Percentiles rank a stretch among this genome's conserved stretches.
Conservation (phyloP, 2,329 filamentous ascomycete genomes). For the Alternaria dauci region DNA sequence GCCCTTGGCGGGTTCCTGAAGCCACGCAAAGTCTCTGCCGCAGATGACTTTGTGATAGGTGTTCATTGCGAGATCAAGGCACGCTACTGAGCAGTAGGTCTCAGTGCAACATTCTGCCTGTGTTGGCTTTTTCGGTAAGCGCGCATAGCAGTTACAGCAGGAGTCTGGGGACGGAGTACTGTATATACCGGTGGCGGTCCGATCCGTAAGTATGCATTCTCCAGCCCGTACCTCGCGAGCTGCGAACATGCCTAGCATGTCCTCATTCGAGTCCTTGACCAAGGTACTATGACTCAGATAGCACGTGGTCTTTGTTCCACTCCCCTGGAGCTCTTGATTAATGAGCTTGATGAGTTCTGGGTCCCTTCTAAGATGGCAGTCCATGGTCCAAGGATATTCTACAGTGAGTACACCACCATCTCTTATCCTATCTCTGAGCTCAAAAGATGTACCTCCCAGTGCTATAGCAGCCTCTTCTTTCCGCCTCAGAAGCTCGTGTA, state of each 20-base stretch:
- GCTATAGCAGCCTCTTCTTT: slow-evolving; percentile 18
- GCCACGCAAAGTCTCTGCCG: slow-evolving; percentile 39
- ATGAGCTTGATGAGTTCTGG: slow-evolving; percentile 8
- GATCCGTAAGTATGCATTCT: slow-evolving; percentile 27
- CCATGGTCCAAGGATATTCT: slow-evolving; percentile 23
- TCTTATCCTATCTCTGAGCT: slow-evolving; percentile 22
- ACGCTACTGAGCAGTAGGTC: slow-evolving; percentile 36
- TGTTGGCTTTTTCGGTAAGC: slow-evolving; percentile 18
- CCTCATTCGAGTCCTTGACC: not conserved
- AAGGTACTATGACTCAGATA: slow-evolving; percentile 13
- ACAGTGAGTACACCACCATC: slow-evolving; percentile 27
- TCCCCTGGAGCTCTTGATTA: slow-evolving; percentile 1
- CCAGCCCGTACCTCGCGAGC: slow-evolving; percentile 7
- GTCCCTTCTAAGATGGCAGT: slow-evolving; percentile 12
- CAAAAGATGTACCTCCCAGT: slow-evolving; percentile 12
- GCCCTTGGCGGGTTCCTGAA: slow-evolving; percentile 22
- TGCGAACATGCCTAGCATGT: slow-evolving; percentile 24
- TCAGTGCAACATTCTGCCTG: slow-evolving; percentile 29
- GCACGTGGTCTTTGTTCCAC: slow-evolving; percentile 2
- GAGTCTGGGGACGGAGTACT: slow-evolving; percentile 25
- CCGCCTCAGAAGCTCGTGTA: slow-evolving; percentile 13
- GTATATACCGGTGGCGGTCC: slow-evolving; percentile 21
- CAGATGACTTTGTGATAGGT: slow-evolving; percentile 41
- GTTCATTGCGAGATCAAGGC: slow-evolving; percentile 30
- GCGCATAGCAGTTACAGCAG: slow-evolving; percentile 34